Conservation (phyloP, 2,329 filamentous ascomycete genomes). For the Lachnellula cervina region DNA sequence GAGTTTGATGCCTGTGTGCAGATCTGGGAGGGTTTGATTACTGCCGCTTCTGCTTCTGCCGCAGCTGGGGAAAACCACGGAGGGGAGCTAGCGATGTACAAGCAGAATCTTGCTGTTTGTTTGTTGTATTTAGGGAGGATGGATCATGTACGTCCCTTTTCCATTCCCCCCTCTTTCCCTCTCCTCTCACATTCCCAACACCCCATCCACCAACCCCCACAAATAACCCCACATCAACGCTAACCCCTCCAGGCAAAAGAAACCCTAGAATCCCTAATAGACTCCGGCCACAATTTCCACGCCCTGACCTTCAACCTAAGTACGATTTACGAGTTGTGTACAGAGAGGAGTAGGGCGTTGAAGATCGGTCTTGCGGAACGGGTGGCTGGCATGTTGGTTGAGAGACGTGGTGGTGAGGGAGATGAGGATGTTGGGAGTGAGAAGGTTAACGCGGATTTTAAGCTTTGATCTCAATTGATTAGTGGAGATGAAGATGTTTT, state of each 20-base stretch:
- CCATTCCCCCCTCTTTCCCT: background rate
- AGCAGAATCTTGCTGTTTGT: conserved; percentile 79
- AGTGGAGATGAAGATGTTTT: background rate
- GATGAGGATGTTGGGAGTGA: conserved; percentile 20
- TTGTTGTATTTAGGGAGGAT: conserved; percentile 77
- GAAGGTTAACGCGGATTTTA: conserved; percentile 33
- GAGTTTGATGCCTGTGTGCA: conserved; percentile 60
- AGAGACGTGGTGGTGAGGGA: background rate
- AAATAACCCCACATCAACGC: background rate
- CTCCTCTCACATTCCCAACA: background rate
- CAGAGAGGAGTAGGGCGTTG: conserved; percentile 64
- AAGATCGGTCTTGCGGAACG: conserved; percentile 69
- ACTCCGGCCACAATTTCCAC: conserved; percentile 62
- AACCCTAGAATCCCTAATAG: conserved; percentile 62
- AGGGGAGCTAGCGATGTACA: conserved; percentile 60
- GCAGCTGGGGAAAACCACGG: conserved; percentile 23
- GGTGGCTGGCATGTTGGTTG: conserved; percentile 44
- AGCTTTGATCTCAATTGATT: conserved; percentile 16
- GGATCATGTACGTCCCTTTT: conserved; percentile 50
- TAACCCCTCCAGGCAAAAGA: conserved; percentile 50
- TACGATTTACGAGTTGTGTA: conserved; percentile 88
- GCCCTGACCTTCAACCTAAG: conserved; percentile 83
- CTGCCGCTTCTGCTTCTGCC: conserved; percentile 18
- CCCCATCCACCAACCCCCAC: background rate
- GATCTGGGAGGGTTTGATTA: conserved; percentile 52